Base-by-base conservation (phyloP, 768 basidiomycete genomes). In the Daedaleopsis nitida region DNA sequence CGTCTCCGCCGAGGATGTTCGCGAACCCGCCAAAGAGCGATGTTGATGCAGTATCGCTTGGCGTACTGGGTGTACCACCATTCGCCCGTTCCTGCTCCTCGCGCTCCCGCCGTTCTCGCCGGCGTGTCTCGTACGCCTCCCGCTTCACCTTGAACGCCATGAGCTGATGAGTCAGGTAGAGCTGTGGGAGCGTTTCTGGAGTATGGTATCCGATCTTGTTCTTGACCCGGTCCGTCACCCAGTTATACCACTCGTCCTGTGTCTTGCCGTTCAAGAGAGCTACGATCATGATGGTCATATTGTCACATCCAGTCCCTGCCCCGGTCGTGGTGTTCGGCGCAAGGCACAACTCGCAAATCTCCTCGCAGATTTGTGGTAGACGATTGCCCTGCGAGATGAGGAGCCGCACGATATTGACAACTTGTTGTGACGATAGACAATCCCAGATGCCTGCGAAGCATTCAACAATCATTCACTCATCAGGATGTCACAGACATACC, bases 261-360 rank as follows among this genome's bases (percentile, higher is more conserved):
- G 93, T 91, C 61, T 87, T 86, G 43, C 92, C 96, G 63, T 91
- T 83, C 35, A 96, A 82, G 48, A 99, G 74, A 8, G 93, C 97
- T 59, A 98, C 83, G 55, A 99, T 85, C 66, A 98, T 82, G 52
- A 97, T 79, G 0, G 97, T 99, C 97, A 99, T 99, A 78, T 99
- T 98, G 78, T 99, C 97, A 73, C 96, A 98, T 19, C 97, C 97
- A 64, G 98, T 92, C 13, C 97, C 97, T 47, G 86, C 86, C 51
- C 92, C 92, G 38, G 91, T 91, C 23, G 89, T 88, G 1, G 92
- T 92, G 72, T 97, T 94, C 1, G 96, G 96, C 23, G 97, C 96
- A 50, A 98, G 82, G 70, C 97, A 98, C 66, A 91, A 88, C 60
- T 93, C 90, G 75, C 96, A 96, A 66, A 98, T 87, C 69, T 86